These are phyloP conservation scores for Mariannaea sp. DNA, from an alignment of 2,329 filamentous ascomycete species.

Conservation along the genomic window DNA sequence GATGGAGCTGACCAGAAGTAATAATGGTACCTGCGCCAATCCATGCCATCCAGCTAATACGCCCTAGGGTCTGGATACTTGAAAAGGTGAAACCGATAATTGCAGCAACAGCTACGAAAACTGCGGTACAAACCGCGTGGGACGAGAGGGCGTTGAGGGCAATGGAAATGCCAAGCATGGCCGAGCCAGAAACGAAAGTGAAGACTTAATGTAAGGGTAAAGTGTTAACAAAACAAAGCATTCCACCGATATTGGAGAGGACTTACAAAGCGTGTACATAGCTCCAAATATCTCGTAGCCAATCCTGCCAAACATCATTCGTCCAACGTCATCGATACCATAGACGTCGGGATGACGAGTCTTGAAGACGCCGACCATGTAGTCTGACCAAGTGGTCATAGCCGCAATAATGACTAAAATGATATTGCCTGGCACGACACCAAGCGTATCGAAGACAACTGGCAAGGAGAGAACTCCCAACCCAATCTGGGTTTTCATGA, in stretches of 20 bases:
- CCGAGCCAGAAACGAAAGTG: constrained; percentile 19
- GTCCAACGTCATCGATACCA: constrained; percentile 56
- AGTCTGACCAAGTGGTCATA: constrained; percentile 54
- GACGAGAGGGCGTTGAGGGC: constrained; percentile 47
- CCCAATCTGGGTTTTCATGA: constrained; percentile 53
- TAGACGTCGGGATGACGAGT: constrained; percentile 54
- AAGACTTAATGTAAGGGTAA: constrained; percentile 1
- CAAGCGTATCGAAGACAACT: constrained; percentile 48
- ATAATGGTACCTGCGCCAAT: constrained; percentile 29
- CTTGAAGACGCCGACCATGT: constrained; percentile 57
- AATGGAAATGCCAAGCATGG: constrained; percentile 44
- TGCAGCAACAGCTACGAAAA: constrained; percentile 46
- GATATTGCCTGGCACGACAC: constrained; percentile 52
- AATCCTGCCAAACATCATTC: constrained; percentile 50
- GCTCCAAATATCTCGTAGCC: constrained; percentile 49
- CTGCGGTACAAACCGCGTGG: constrained; percentile 47
- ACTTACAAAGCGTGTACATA: constrained; percentile 42
- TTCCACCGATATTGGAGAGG: neutral
- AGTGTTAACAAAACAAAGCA: neutral
- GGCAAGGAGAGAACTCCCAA: constrained; percentile 54
- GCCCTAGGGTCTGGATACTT: constrained; percentile 41
- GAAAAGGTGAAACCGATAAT: constrained; percentile 39
- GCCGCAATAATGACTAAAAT: constrained; percentile 44
- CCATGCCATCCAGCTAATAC: constrained; percentile 44
- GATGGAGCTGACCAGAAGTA: constrained; percentile 20